Evolutionary conservation across 352 stramenopile species (phyloP).

Genomic region (Phytophthora agathidicida): DNA sequence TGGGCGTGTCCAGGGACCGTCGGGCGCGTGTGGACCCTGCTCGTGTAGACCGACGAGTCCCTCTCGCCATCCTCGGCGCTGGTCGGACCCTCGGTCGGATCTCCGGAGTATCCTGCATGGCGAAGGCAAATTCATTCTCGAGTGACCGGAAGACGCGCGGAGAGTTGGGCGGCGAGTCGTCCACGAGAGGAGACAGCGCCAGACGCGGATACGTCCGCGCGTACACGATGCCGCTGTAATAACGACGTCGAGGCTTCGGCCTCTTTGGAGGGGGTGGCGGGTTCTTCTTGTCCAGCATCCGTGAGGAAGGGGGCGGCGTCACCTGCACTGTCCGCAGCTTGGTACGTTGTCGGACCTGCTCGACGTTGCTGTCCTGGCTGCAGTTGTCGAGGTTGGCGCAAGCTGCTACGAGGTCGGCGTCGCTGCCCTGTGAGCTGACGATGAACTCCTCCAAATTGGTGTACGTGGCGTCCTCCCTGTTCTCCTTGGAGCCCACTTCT

Average conservation of each 20-base stretch:
- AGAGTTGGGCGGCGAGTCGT: slow-evolving; percentile 40
- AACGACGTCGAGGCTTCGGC: slow-evolving; percentile 32
- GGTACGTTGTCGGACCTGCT: slow-evolving; percentile 19
- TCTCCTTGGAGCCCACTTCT: slow-evolving; percentile 29
- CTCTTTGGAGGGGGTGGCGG: slow-evolving; percentile 59
- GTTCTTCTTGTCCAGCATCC: slow-evolving; percentile 73
- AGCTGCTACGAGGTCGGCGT: slow-evolving; percentile 28
- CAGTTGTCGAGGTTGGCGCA: slow-evolving; percentile 32
- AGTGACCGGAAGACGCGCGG: slow-evolving; percentile 66
- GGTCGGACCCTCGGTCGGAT: slow-evolving; percentile 46
- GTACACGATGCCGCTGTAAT: slow-evolving; percentile 34
- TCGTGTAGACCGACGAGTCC: slow-evolving; percentile 41
- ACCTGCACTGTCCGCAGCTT: slow-evolving; percentile 52
- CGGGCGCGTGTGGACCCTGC: slow-evolving; percentile 38
- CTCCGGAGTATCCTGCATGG: slow-evolving; percentile 62
- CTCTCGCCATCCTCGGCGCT: slow-evolving; percentile 55
- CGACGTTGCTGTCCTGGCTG: slow-evolving; percentile 33
- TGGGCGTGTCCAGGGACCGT: slow-evolving; percentile 53
- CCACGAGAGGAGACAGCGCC: slow-evolving; percentile 40
- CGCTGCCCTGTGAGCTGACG: slow-evolving; percentile 29
- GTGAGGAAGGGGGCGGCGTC: slow-evolving; percentile 64
- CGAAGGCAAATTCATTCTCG: slow-evolving; percentile 65
- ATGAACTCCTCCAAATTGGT: slow-evolving; percentile 30
- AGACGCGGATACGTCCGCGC: slow-evolving; percentile 38
- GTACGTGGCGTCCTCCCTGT: slow-evolving; percentile 30